Conservation (phyloP, 805 yeast genomes). For the Lipomyces starkeyi region DNA sequence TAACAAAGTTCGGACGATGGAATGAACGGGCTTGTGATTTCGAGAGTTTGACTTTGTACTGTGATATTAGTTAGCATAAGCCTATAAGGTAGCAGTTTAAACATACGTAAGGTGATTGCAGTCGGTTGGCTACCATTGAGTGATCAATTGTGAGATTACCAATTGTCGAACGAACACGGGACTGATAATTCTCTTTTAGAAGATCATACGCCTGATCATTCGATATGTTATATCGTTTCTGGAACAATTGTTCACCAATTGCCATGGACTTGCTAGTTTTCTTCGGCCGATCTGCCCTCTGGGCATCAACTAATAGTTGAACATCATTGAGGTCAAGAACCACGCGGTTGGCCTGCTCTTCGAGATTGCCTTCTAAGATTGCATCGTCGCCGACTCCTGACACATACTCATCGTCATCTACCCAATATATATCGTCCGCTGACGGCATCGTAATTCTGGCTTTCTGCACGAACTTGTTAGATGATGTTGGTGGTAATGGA, state of each 20-base stretch:
- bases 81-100: too few relatives aligned
- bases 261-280: slow-evolving; percentile 49
- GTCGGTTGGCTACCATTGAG: slow-evolving; percentile 80
- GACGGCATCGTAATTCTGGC: slow-evolving; percentile 18
- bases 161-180: slow-evolving; percentile 89
- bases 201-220: slow-evolving; percentile 87
- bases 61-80: slow-evolving; percentile 5
- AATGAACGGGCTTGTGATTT: slow-evolving; percentile 73
- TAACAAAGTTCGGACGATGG: slow-evolving; percentile 77
- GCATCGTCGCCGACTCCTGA: slow-evolving; percentile 58
- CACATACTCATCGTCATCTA: slow-evolving; percentile 44
- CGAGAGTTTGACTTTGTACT: slow-evolving; percentile 74
- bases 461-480: slow-evolving; percentile 2
- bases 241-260: slow-evolving; percentile 54
- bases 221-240: slow-evolving; percentile 76
- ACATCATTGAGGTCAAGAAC: slow-evolving; percentile 88
- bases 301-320: slow-evolving; percentile 67
- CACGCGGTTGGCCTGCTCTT: slow-evolving; percentile 39
- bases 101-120: slow-evolving; percentile 77
- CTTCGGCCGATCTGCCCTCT: slow-evolving; percentile 22
- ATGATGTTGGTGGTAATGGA: background rate
- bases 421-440: slow-evolving; percentile 28
- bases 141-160: slow-evolving; percentile 92
- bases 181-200: slow-evolving; percentile 82
- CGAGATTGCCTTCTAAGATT: slow-evolving; percentile 70